Percentiles rank a stretch among this genome's conserved stretches.
Evolutionary conservation across 2,329 filamentous ascomycete genomes (phyloP).

Genomic region (Nothopassalora personata): DNA sequence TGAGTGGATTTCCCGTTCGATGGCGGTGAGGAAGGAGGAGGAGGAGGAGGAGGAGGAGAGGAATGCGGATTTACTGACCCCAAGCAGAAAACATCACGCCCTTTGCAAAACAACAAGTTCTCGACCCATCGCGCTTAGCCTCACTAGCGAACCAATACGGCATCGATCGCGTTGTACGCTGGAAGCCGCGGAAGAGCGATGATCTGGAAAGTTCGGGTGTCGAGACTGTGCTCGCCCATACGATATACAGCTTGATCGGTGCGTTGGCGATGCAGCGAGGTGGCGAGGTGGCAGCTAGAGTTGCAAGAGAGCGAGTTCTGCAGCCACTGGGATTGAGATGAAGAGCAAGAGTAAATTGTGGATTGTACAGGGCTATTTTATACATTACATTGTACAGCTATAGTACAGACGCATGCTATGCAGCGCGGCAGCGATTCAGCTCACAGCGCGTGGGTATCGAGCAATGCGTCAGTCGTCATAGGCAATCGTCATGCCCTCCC

Average conservation of each 20-base stretch:
- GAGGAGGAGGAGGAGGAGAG: background rate
- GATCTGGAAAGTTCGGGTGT: slow-evolving; percentile 69
- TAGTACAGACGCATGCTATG: background rate
- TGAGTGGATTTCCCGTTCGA: background rate
- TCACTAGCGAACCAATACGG: slow-evolving; percentile 65
- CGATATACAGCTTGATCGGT: slow-evolving; percentile 79
- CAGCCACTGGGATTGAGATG: slow-evolving; percentile 54
- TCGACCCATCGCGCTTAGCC: slow-evolving; percentile 62
- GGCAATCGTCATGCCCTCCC: background rate
- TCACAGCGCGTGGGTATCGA: slow-evolving; percentile 1
- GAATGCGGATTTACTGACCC: background rate
- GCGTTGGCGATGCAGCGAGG: slow-evolving; percentile 86
- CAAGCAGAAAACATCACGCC: slow-evolving; percentile 57
- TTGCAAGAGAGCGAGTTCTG: slow-evolving; percentile 73
- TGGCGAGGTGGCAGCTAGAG: slow-evolving; percentile 65
- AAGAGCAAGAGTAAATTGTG: background rate
- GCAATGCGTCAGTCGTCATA: slow-evolving; percentile 1
- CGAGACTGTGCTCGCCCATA: slow-evolving; percentile 67
- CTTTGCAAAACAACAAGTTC: slow-evolving; percentile 55
- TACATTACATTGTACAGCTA: slow-evolving; percentile 3
- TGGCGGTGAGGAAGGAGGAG: no score
- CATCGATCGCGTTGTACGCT: slow-evolving; percentile 70
- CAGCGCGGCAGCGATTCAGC: background rate
- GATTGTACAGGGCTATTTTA: slow-evolving; percentile 1
- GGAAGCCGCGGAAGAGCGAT: slow-evolving; percentile 74